Evolutionary conservation across 2,329 filamentous ascomycete genomes (phyloP).

Genomic region (Fusarium armeniacum): DNA sequence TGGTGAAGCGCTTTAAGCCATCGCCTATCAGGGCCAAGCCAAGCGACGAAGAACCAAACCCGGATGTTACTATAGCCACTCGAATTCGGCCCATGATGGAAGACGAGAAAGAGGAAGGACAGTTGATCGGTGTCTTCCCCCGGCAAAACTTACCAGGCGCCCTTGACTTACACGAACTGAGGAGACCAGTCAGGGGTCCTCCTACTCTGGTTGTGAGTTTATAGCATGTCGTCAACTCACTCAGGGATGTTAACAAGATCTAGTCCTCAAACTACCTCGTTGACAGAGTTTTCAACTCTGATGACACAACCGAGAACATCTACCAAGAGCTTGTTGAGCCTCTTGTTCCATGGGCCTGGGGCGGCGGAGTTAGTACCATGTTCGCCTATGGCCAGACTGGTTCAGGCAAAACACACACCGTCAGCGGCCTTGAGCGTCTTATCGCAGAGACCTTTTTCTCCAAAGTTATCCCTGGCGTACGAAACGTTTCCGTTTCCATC

Average conservation of each 20-base stretch:
- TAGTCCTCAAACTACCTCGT: constrained; percentile 55
- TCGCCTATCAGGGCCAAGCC: constrained; percentile 15
- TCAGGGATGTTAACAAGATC: neutral
- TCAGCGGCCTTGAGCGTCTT: constrained; percentile 59
- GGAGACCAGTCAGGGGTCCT: constrained; percentile 51
- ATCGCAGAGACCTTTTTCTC: constrained; percentile 56
- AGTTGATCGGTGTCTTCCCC: constrained; percentile 45
- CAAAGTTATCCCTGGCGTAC: constrained; percentile 42
- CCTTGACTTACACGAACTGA: constrained; percentile 57
- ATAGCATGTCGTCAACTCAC: neutral
- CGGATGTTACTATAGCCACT: constrained; percentile 56
- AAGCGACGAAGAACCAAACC: constrained; percentile 19
- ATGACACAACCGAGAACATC: constrained; percentile 56
- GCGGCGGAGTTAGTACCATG: constrained; percentile 63
- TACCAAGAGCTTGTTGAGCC: constrained; percentile 59
- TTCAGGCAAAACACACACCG: constrained; percentile 63
- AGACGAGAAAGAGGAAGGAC: constrained; percentile 52
- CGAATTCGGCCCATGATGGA: constrained; percentile 56
- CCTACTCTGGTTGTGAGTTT: constrained; percentile 52
- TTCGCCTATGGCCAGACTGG: constrained; percentile 65
- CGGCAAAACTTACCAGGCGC: constrained; percentile 11
- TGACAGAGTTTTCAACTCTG: constrained; percentile 55
- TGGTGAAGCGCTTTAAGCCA: constrained; percentile 51
- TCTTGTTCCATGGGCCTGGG: constrained; percentile 62
- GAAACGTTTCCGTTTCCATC: constrained; percentile 56